Evolutionary conservation across 108 stramenopile genomes (phyloP).

Genomic region (Cyclostephanos tholiformis): DNA sequence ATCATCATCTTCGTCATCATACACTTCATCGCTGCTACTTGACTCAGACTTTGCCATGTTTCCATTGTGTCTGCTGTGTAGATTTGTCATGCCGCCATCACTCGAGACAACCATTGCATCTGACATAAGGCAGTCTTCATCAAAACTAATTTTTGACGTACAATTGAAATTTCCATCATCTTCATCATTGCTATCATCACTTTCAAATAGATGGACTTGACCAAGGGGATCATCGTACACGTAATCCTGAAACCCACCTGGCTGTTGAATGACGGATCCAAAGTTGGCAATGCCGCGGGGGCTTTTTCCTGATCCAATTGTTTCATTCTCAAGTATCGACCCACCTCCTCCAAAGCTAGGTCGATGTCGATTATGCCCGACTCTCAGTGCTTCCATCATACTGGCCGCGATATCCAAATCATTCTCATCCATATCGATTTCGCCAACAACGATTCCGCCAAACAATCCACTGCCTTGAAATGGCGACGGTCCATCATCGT

Average conservation of each 20-base stretch:
- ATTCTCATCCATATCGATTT: constrained; percentile 87
- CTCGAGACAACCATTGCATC: constrained; percentile 43
- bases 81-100: constrained; percentile 10
- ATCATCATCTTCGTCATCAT: constrained; percentile 31
- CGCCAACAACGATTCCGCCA: constrained; percentile 56
- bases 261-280: constrained; percentile 31
- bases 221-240: constrained; percentile 46
- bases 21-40: constrained; percentile 17
- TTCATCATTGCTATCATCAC: constrained; percentile 25
- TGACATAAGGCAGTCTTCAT: constrained; percentile 42
- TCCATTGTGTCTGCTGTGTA: background rate
- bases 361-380: constrained; percentile 36
- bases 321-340: background rate
- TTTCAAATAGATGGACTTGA: constrained; percentile 24
- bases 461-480: constrained; percentile 46
- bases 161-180: constrained; percentile 27
- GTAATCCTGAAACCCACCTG: constrained; percentile 35
- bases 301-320: constrained; percentile 1
- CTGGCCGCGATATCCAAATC: constrained; percentile 89
- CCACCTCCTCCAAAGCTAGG: constrained; percentile 33
- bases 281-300: constrained; percentile 25
- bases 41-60: constrained; percentile 14
- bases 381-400: constrained; percentile 82
- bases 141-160: background rate
- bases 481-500: constrained; percentile 40